Conservation (phyloP, 257 asterid genomes). For the Solanum sparsipilum region DNA sequence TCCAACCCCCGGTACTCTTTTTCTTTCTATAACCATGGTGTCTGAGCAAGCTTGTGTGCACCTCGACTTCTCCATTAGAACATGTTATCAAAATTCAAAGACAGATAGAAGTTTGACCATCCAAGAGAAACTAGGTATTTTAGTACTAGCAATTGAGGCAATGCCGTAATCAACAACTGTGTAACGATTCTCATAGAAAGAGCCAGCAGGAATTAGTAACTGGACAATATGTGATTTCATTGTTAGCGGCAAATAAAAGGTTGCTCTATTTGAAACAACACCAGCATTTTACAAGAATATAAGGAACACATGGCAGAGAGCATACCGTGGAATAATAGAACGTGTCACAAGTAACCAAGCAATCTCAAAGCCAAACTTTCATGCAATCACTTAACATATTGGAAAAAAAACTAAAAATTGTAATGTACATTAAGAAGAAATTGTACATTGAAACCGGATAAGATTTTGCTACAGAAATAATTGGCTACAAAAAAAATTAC, state of each 20-base stretch:
- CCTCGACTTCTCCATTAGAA: background rate
- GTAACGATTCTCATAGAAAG: background rate
- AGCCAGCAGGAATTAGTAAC: background rate
- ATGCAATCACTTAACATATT: background rate
- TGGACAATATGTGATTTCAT: background rate
- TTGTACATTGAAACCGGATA: background rate
- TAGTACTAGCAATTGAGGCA: background rate
- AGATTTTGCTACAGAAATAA: background rate
- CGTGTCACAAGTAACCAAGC: background rate
- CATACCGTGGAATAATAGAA: background rate
- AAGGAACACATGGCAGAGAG: background rate
- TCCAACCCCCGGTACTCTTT: too few species aligned
- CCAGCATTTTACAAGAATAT: background rate
- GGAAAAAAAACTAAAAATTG: background rate
- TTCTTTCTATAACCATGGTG: too few species aligned
- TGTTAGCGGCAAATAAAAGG: background rate
- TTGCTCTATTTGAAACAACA: background rate
- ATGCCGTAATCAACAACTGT: background rate
- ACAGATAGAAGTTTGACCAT: background rate
- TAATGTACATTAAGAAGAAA: background rate
- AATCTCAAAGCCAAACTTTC: background rate
- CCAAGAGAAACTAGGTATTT: background rate
- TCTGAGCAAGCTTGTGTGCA: too few species aligned
- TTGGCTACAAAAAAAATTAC: constrained; percentile 27
- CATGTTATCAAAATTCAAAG: background rate